These are phyloP conservation scores for Pseudonitzschia multistriata DNA, from an alignment of 108 stramenopile species.

Conservation along the genomic window DNA sequence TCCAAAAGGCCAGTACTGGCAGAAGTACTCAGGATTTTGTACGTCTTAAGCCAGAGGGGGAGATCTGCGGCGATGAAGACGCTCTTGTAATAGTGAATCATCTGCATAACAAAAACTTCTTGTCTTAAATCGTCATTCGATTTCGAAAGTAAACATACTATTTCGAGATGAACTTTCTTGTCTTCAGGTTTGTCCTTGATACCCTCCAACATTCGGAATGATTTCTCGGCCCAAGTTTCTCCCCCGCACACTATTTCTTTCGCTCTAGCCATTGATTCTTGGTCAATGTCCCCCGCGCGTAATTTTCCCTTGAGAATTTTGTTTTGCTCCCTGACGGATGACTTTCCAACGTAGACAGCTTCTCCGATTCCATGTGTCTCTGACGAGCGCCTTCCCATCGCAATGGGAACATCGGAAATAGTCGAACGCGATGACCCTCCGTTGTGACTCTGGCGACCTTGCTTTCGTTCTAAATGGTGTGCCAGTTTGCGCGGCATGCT, in stretches of 20 bases:
- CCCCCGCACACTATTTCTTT: conserved; percentile 72
- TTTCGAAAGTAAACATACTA: conserved; percentile 88
- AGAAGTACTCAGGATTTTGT: conserved; percentile 92
- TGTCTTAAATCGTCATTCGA: conserved; percentile 98
- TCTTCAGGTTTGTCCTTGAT: conserved; percentile 39
- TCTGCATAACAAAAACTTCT: conserved; percentile 95
- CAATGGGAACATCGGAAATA: conserved; percentile 43
- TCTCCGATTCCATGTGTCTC: conserved; percentile 4
- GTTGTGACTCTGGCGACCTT: conserved; percentile 15
- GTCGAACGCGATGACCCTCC: not conserved
- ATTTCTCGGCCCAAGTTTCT: conserved; percentile 84
- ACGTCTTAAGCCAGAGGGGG: conserved; percentile 93
- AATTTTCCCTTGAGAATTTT: conserved; percentile 47
- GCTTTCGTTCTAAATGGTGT: conserved; percentile 43
- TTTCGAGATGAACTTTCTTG: conserved; percentile 48
- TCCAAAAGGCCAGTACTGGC: conserved; percentile 92
- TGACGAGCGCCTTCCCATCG: conserved; percentile 35
- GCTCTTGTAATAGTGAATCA: conserved; percentile 96
- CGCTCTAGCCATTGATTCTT: conserved; percentile 62
- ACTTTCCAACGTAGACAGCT: conserved; percentile 51
- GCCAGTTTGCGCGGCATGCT: conserved; percentile 63
- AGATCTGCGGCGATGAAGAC: conserved; percentile 86
- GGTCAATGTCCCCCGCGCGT: conserved; percentile 61
- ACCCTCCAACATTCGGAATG: conserved; percentile 71
- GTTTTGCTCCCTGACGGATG: conserved; percentile 55